phyloP scores from a whole-genome alignment of 1,284 basidiomycete species.

The Hemileia vastatrix region DNA sequence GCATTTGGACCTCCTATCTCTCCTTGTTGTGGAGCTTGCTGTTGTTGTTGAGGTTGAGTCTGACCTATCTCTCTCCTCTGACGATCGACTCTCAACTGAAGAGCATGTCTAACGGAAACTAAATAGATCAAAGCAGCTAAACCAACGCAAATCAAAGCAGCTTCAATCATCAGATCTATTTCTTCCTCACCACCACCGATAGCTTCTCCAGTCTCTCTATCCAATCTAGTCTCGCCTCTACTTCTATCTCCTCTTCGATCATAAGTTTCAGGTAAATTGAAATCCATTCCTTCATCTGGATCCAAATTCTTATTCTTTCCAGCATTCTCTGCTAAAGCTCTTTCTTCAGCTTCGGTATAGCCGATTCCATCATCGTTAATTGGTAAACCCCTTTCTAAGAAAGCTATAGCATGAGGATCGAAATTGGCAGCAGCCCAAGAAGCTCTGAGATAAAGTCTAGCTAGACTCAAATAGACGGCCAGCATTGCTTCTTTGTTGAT shows the following conservation, averaged over 20 bases:
- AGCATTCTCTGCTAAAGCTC: not conserved
- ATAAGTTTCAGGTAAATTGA: conserved; percentile 30
- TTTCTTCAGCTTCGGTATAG: conserved; percentile 35
- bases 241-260: not conserved
- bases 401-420: conserved; percentile 32
- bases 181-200: conserved; percentile 26
- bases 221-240: not conserved
- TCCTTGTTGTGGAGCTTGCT: not conserved
- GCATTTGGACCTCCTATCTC: not conserved
- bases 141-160: conserved; percentile 31
- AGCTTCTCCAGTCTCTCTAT: conserved; percentile 1
- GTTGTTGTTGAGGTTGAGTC: not conserved
- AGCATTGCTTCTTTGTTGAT: conserved; percentile 79
- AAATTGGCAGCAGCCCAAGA: too few species aligned
- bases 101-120: conserved; percentile 32
- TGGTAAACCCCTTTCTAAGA: conserved; percentile 23
- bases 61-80: conserved; percentile 24
- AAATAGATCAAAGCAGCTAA: conserved; percentile 33
- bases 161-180: conserved; percentile 35
- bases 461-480: conserved; percentile 69
- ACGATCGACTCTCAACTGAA: conserved; percentile 30
- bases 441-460: conserved; percentile 72
- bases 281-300: conserved; percentile 29
- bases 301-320: conserved; percentile 1
- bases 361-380: conserved; percentile 22